Conservation (phyloP, 129 eudicot species). For the Centrapalus pauciflorus region DNA sequence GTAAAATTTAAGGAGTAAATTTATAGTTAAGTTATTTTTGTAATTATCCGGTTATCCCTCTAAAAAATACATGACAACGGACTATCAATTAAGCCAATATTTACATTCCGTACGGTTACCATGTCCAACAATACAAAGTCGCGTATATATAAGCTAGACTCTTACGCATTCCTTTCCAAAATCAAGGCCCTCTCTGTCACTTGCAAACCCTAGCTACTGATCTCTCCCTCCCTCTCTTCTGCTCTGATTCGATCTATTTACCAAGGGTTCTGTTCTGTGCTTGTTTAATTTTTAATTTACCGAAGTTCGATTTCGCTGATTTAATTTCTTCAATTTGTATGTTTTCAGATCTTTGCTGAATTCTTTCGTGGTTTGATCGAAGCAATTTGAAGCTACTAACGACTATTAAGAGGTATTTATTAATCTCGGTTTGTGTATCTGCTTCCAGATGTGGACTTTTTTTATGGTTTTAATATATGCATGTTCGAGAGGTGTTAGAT, state of each 20-base stretch:
- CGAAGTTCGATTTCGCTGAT: background rate
- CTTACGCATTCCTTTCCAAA: too few relatives aligned
- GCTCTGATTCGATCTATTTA: constrained; percentile 4
- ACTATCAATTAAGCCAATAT: too few relatives aligned
- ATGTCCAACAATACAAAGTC: too few relatives aligned
- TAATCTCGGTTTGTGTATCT: background rate
- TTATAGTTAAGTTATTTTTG: too few relatives aligned
- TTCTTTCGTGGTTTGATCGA: constrained; percentile 1
- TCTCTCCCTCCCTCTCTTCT: background rate
- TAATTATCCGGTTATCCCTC: too few relatives aligned
- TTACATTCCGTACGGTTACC: too few relatives aligned
- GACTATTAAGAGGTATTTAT: constrained; percentile 5
- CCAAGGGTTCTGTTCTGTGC: background rate
- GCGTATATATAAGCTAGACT: too few relatives aligned
- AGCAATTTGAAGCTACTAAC: constrained; percentile 4
- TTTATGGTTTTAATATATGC: background rate
- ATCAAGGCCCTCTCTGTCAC: too few relatives aligned
- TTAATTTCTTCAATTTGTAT: background rate
- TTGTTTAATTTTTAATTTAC: background rate
- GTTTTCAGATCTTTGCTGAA: background rate
- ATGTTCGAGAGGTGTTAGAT: background rate
- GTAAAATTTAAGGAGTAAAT: too few relatives aligned
- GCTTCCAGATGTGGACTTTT: background rate
- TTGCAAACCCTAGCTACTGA: background rate
- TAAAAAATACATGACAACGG: too few relatives aligned